phyloP scores from a whole-genome alignment of 225 moss, liverwort and hornwort species.

The Physcomitrium patens region DNA sequence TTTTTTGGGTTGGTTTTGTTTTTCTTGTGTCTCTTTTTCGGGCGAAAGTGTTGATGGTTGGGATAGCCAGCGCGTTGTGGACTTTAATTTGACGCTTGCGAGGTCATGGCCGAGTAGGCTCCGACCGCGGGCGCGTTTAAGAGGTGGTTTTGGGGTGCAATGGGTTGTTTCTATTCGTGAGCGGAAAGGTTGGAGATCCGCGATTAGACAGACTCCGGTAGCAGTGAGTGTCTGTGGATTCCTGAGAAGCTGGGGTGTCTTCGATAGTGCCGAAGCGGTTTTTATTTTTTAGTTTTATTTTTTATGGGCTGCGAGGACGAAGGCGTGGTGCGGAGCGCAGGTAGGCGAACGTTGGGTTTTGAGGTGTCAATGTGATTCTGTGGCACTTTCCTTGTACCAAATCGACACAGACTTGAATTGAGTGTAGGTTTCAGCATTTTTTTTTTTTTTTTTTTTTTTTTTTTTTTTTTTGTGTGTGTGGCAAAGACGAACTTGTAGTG shows the following conservation, averaged over 20 bases:
- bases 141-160: not conserved
- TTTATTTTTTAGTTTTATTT: not conserved
- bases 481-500: slow-evolving; percentile 10
- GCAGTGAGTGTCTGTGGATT: not conserved
- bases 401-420: slow-evolving; percentile 1
- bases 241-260: not conserved
- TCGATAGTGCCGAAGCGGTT: slow-evolving; percentile 16
- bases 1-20: not conserved
- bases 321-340: slow-evolving; percentile 27
- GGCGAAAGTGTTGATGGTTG: not conserved
- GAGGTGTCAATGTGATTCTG: not conserved
- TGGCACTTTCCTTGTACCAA: not conserved
- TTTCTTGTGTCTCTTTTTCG: not conserved
- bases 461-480: not conserved
- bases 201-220: not conserved
- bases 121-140: no score
- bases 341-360: slow-evolving; percentile 3
- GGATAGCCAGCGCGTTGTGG: not conserved
- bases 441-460: not conserved
- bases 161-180: slow-evolving; percentile 3
- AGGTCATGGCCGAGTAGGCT: slow-evolving; percentile 12
- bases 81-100: not conserved
- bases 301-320: not conserved
- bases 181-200: not conserved
- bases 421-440: not conserved